These are phyloP conservation scores for Elsinoe fawcettii DNA, from an alignment of 2,329 filamentous ascomycete genomes.

Conservation along the genomic window DNA sequence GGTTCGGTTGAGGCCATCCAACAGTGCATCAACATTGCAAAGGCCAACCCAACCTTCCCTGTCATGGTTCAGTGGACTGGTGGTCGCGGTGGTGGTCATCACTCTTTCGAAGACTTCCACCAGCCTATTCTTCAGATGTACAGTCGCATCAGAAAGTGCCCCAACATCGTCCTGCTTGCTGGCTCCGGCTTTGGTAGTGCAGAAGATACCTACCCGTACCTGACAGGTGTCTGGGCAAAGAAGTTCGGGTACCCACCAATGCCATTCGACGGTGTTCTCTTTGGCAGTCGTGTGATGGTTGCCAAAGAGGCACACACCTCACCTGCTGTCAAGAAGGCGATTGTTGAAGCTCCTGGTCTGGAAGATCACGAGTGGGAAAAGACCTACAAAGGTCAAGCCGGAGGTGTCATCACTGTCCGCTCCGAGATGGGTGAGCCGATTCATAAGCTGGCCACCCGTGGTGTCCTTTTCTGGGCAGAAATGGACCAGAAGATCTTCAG, in stretches of 20 bases:
- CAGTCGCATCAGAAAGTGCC: conserved; percentile 70
- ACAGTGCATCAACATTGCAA: conserved; percentile 83
- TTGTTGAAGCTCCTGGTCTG: conserved; percentile 75
- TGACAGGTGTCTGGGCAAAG: conserved; percentile 82
- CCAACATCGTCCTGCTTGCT: conserved; percentile 82
- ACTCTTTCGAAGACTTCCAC: conserved; percentile 94
- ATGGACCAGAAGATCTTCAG: conserved; percentile 99
- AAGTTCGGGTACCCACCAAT: conserved; percentile 82
- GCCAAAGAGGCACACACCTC: conserved; percentile 88
- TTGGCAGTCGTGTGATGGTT: conserved; percentile 91
- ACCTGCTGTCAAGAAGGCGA: conserved; percentile 79
- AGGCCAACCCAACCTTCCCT: conserved; percentile 89
- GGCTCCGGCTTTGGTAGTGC: conserved; percentile 87
- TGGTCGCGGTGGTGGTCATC: conserved; percentile 85
- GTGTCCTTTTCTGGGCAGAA: conserved; percentile 94
- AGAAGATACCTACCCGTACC: conserved; percentile 85
- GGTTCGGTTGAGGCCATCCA: conserved; percentile 84
- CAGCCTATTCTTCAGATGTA: conserved; percentile 89
- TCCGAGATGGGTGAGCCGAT: conserved; percentile 99
- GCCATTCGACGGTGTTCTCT: conserved; percentile 88
- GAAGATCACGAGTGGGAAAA: conserved; percentile 82
- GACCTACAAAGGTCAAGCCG: conserved; percentile 83
- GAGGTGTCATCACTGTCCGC: conserved; percentile 89
- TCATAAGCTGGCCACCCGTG: conserved; percentile 94
- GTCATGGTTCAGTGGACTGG: conserved; percentile 92